Percentiles rank a stretch among this genome's conserved stretches.
Evolutionary conservation across 768 basidiomycete species (phyloP).

Genomic region (Amylocystis lapponica): DNA sequence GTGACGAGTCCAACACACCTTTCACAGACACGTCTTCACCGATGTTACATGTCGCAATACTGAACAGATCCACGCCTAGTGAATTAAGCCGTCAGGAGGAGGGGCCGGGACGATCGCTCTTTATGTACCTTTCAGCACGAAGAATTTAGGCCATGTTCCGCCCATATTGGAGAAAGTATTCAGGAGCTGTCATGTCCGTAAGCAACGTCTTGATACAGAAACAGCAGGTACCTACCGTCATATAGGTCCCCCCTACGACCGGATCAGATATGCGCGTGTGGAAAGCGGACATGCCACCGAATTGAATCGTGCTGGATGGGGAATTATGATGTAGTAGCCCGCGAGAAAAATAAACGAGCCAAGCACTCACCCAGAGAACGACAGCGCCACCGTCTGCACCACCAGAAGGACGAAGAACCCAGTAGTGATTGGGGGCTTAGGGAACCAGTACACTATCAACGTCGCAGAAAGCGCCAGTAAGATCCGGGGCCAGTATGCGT

Average conservation of each 20-base stretch:
- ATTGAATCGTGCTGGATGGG: constrained; percentile 82
- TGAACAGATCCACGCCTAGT: constrained; percentile 88
- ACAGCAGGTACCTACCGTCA: constrained; percentile 68
- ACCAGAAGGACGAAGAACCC: constrained; percentile 81
- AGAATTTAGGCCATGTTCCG: constrained; percentile 97
- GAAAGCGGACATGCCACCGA: constrained; percentile 98
- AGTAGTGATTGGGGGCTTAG: constrained; percentile 62
- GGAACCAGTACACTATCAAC: constrained; percentile 80
- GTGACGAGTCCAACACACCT: constrained; percentile 37
- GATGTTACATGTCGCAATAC: constrained; percentile 76
- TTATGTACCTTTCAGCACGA: constrained; percentile 77
- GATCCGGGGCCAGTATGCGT: constrained; percentile 87
- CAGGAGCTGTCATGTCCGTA: constrained; percentile 67
- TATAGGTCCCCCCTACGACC: constrained; percentile 96
- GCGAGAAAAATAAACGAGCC: not conserved
- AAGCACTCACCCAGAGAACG: constrained; percentile 72
- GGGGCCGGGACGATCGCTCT: too few relatives aligned
- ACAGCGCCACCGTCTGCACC: constrained; percentile 73
- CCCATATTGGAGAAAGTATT: constrained; percentile 97
- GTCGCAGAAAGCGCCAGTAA: constrained; percentile 67
- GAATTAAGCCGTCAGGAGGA: constrained; percentile 12
- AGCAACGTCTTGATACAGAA: not conserved
- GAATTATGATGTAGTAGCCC: not conserved
- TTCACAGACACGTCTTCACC: constrained; percentile 46
- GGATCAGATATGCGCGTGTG: constrained; percentile 96